phyloP scores from a whole-genome alignment of 805 yeast species.

The Isabelozyma gotoi region DNA sequence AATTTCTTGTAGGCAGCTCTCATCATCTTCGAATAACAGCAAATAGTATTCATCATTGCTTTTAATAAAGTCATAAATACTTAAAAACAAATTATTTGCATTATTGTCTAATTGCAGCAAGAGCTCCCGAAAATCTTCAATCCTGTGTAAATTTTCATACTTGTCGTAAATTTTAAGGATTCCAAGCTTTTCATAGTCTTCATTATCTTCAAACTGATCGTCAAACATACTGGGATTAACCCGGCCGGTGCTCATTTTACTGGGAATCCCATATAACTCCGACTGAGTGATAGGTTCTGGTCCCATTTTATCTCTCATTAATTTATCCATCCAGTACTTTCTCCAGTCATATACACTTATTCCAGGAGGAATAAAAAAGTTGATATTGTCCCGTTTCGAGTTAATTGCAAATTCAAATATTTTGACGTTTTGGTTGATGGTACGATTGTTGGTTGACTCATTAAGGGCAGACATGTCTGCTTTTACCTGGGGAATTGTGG shows the following conservation, averaged over 20 bases:
- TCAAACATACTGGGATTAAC: not conserved
- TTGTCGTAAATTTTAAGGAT: constrained; percentile 1
- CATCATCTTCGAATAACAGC: not conserved
- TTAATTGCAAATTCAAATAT: not conserved
- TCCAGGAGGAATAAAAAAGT: constrained; percentile 5
- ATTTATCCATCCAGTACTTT: constrained; percentile 16
- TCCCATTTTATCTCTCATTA: not conserved
- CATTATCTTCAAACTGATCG: not conserved
- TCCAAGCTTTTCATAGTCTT: constrained; percentile 2
- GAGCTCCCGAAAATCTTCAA: not conserved
- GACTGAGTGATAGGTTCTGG: not conserved
- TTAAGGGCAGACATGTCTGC: constrained; percentile 1
- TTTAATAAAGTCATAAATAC: not conserved
- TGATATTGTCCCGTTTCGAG: not conserved
- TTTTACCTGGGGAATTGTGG: not conserved
- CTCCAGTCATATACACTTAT: constrained; percentile 17
- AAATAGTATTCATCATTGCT: not conserved
- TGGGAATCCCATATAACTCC: constrained; percentile 2
- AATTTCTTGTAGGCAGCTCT: not conserved
- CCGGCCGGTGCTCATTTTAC: not conserved
- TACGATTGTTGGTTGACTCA: constrained; percentile 1
- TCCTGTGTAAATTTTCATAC: constrained; percentile 1
- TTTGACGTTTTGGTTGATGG: not conserved
- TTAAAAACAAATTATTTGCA: not conserved
- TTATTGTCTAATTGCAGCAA: not conserved